Conservation (phyloP, 164 flowering plant genomes). For the Magnolia kwangsiensis region DNA sequence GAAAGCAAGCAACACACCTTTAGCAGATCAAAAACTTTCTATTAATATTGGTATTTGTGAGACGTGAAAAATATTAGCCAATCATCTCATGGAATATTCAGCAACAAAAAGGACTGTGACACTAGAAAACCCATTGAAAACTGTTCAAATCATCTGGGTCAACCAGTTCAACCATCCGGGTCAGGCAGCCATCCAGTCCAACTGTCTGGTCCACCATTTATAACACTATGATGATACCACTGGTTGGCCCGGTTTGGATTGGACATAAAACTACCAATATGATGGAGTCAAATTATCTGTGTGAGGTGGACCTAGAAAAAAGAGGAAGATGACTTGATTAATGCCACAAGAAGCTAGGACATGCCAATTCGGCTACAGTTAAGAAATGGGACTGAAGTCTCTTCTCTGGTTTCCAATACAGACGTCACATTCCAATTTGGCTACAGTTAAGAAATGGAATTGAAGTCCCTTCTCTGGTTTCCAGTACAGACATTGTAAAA, state of each 20-base stretch:
- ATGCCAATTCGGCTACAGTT: not conserved
- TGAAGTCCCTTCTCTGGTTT: too few relatives aligned
- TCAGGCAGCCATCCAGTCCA: not conserved
- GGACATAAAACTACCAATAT: not conserved
- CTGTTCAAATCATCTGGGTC: not conserved
- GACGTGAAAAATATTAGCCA: not conserved
- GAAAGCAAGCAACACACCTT: conserved; percentile 47
- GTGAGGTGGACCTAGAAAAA: not conserved
- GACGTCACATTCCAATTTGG: too few relatives aligned
- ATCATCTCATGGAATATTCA: not conserved
- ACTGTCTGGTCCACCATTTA: not conserved
- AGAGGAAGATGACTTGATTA: too few relatives aligned
- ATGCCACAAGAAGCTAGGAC: not conserved
- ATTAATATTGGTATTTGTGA: not conserved
- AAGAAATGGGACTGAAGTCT: not conserved
- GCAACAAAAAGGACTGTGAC: too few relatives aligned
- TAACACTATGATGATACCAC: not conserved
- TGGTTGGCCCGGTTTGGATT: not conserved
- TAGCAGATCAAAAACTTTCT: conserved; percentile 93
- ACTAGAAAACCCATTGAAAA: not conserved
- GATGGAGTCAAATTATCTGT: not conserved
- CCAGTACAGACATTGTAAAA: too few relatives aligned
- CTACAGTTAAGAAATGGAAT: too few relatives aligned
- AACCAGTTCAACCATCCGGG: not conserved
- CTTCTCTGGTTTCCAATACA: not conserved